Base-by-base conservation (phyloP, 2,329 filamentous ascomycete genomes). In the Arthrobotrys sinensis region DNA sequence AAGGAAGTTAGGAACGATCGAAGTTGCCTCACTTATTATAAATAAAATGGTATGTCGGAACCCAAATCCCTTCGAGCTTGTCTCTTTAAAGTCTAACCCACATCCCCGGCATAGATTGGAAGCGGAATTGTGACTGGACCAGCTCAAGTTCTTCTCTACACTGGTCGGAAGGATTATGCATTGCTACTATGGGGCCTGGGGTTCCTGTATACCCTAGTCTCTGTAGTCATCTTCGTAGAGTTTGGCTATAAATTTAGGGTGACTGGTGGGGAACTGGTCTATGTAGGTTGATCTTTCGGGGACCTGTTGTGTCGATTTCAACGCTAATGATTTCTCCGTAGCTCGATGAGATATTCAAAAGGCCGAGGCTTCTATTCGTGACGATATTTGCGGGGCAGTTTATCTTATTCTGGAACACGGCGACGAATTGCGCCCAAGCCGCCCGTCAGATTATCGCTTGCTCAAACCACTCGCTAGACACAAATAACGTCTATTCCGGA, bases 231-330 rank as follows among this genome's bases (percentile, higher is more conserved):
- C 36, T 88, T 87, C 68, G 82, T 88, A 36, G 87, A 88, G 83
- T 87, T 86, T 82, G 87, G 86, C 43, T 87, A 85, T 63, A 86
- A 86, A 2, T 84, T 88, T 52, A 86, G 86, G 3, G 82, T 81
- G 14, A 82, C 82, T 81, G 86, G 83, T 82, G 87, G 82, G 78
- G 80, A 86, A 82, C 81, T 83, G 80, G 83, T 85, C 45, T 85
- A 85, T 82, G 86, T 87, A 79, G 83, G 86, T 65, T 14, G n/a
- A 11, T 11, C 2, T 14, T 24, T 11, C n/a, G 14, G 46, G 43
- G 12, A 34, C 48, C 48, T n/a, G 63, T 28, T 40, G 19, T 19
- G 16, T 10, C 12, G 12, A 50, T 32, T n/a, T 5, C 8, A 2
- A 52, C 80, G 7, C 19, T 60, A 57, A 19, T 80, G 7, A 1